Base-by-base conservation (phyloP, 768 basidiomycete species). In the Terana coerulea region DNA sequence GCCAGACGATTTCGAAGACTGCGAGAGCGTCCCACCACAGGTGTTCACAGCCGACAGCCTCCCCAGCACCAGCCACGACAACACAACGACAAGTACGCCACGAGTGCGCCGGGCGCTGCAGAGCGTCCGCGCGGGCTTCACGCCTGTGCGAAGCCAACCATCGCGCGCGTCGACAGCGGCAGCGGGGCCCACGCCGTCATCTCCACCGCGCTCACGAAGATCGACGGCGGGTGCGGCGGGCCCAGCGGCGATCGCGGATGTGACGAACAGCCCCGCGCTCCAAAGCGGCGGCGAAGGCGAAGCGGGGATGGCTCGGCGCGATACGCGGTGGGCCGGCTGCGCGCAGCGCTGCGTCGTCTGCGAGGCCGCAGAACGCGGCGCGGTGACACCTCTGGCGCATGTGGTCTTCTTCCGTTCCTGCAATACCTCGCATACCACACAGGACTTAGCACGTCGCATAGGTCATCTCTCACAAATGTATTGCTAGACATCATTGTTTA, bases 1-100 rank as follows among this genome's bases (percentile, higher is more conserved):
- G 24, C 88, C 89, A 1, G 88, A 90, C 49, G 88, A 91, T 58
- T 86, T 86, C 55, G 86, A 88, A 44, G 70, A 74, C 56, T 61
- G 76, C 66, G 74, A 76, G 6, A 53, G 58, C 47, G 67, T 85
- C 24, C 84, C 86, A 22, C 76, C 79, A 0, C 86, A 90, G 61
- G 84, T 73, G 3, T 87, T 79, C 70, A 83, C 76, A 31, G 70
- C 72, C 0, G 83, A 84, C 9, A 75, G 79, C 34, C 60, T 30
- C 64, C 67, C 37, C 17, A n/a, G n/a, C n/a, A n/a, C n/a, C n/a
- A 46, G 30, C 30, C 28, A 30, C 22, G 25, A 24, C 12, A 30
- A 46, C 31, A 29, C 45, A 7, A 46, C 21, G 15, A 24, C 5
- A 19, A 19, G 67, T 14, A 84, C 86, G 1, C 88, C 88, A 9